These are phyloP conservation scores for Trichoderma koningii DNA, from an alignment of 2,329 filamentous ascomycete species.

Conservation along the genomic window DNA sequence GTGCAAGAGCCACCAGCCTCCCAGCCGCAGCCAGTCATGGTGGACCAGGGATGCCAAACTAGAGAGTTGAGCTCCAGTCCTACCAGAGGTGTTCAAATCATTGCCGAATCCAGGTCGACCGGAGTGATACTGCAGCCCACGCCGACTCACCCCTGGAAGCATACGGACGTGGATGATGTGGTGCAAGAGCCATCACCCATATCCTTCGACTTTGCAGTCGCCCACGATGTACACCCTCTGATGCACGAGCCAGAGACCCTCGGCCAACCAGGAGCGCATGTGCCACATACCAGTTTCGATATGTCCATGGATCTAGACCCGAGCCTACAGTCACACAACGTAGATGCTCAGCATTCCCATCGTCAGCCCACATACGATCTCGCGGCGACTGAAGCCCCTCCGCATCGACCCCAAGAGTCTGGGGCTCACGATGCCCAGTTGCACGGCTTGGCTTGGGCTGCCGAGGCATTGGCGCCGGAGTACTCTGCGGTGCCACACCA, in stretches of 20 bases:
- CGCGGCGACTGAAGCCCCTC: background rate
- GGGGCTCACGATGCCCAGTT: background rate
- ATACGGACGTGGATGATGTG: background rate
- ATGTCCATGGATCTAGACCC: conserved; percentile 28
- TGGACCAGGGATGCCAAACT: conserved; percentile 43
- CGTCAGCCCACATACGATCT: conserved; percentile 1
- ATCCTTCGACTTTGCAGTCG: conserved; percentile 33
- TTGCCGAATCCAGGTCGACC: conserved; percentile 34
- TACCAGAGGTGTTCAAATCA: conserved; percentile 35
- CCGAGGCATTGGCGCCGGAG: background rate
- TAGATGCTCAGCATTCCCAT: background rate
- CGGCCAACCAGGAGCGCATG: background rate
- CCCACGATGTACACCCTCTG: conserved; percentile 26
- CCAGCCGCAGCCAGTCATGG: conserved; percentile 36
- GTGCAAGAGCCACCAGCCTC: conserved; percentile 24
- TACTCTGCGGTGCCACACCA: conserved; percentile 19
- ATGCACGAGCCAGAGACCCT: background rate
- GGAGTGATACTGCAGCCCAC: conserved; percentile 26
- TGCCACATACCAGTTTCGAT: conserved; percentile 9
- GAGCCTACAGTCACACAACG: conserved; percentile 26
- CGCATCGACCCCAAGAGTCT: background rate
- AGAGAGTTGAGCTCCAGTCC: conserved; percentile 37
- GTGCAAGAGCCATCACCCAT: conserved; percentile 26
- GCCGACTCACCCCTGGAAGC: conserved; percentile 25
- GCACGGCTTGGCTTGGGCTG: conserved; percentile 13